These are phyloP conservation scores for Colletotrichum chrysophilum DNA, from an alignment of 2,329 filamentous ascomycete species.

Conservation along the genomic window DNA sequence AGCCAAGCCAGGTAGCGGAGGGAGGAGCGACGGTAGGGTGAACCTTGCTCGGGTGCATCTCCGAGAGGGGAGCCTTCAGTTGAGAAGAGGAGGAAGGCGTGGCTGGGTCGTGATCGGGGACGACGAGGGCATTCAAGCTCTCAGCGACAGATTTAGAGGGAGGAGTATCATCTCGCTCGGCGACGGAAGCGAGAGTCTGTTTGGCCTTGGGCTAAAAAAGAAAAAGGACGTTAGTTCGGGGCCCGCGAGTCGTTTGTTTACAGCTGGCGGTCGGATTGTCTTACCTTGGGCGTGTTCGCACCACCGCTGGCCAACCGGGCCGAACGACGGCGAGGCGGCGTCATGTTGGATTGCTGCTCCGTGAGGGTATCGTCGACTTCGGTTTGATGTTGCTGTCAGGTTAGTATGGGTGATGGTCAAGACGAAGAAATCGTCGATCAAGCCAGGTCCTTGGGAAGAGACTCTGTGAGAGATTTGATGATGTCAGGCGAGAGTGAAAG, in stretches of 20 bases:
- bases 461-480: constrained; percentile 2
- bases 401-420: neutral
- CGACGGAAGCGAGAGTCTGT: constrained; percentile 44
- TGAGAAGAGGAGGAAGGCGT: constrained; percentile 71
- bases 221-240: constrained; percentile 9
- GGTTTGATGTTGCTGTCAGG: neutral
- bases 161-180: constrained; percentile 46
- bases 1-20: constrained; percentile 82
- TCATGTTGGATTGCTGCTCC: constrained; percentile 34
- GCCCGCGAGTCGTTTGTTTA: constrained; percentile 9
- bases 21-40: constrained; percentile 80
- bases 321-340: constrained; percentile 48
- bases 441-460: neutral
- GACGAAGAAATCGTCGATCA: neutral
- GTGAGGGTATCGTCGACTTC: neutral
- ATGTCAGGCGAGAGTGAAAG: constrained; percentile 14
- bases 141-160: constrained; percentile 29
- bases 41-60: constrained; percentile 91
- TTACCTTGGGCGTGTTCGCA: constrained; percentile 38
- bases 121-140: constrained; percentile 34
- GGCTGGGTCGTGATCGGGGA: constrained; percentile 36
- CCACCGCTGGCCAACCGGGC: constrained; percentile 44
- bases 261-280: constrained; percentile 18
- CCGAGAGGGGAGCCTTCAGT: constrained; percentile 73
- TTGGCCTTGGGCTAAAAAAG: constrained; percentile 30